These are phyloP conservation scores for Syzygium oleosum DNA, from an alignment of 345 rosid species.

Conservation along the genomic window DNA sequence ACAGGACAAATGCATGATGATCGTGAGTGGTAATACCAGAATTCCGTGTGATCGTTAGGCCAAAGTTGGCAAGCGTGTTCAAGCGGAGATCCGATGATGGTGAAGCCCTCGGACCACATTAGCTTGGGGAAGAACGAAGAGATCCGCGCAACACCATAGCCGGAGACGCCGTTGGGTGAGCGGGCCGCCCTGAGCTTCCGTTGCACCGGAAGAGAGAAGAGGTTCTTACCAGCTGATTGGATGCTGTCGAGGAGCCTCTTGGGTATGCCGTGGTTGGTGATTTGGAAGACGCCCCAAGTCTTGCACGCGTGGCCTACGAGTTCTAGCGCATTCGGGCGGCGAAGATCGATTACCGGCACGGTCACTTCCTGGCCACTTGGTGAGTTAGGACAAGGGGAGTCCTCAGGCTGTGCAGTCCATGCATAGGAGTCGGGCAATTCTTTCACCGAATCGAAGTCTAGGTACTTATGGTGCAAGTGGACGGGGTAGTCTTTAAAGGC, in stretches of 20 bases:
- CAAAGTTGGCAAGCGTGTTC: slow-evolving; percentile 62
- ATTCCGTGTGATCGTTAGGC: slow-evolving; percentile 46
- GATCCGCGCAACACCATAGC: slow-evolving; percentile 56
- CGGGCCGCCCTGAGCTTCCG: slow-evolving; percentile 47
- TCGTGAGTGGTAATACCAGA: slow-evolving; percentile 37
- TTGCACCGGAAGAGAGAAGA: slow-evolving; percentile 53
- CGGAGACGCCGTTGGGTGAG: slow-evolving; percentile 37
- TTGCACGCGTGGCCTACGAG: slow-evolving; percentile 53
- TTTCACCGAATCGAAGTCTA: slow-evolving; percentile 44
- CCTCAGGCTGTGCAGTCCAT: slow-evolving; percentile 41
- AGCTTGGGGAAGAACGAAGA: slow-evolving; percentile 56
- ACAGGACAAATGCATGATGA: background rate
- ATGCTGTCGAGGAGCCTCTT: slow-evolving; percentile 22
- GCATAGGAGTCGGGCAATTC: slow-evolving; percentile 74
- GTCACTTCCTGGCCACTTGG: background rate
- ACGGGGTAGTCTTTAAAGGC: slow-evolving; percentile 54
- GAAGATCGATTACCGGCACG: slow-evolving; percentile 50
- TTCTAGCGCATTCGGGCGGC: slow-evolving; percentile 13
- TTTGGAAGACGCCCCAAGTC: slow-evolving; percentile 70
- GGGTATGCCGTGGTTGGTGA: slow-evolving; percentile 62
- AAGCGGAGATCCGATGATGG: slow-evolving; percentile 48
- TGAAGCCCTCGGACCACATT: slow-evolving; percentile 85
- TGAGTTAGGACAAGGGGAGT: slow-evolving; percentile 12
- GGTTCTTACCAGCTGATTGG: slow-evolving; percentile 26
- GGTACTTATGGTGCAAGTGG: slow-evolving; percentile 34